phyloP scores from a whole-genome alignment of 495 filamentous ascomycete species.

The Penicillium bovifimosum region DNA sequence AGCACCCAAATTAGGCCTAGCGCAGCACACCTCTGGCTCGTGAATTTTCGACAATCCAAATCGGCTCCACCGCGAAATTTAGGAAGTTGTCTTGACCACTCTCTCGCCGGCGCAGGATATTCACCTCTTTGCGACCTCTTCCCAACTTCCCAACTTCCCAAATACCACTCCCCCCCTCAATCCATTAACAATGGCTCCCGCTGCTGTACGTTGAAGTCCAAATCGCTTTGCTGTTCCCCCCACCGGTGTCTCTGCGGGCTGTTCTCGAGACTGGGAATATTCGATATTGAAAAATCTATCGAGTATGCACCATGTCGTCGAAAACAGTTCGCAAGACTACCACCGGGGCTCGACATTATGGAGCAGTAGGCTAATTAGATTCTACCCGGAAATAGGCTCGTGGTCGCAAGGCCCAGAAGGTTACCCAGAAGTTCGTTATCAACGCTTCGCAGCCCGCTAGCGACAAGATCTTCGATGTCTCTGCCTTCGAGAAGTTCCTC shows the following conservation, averaged over 20 bases:
- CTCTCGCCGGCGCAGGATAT: constrained; percentile 51
- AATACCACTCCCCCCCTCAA: constrained; percentile 20
- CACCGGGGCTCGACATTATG: constrained; percentile 45
- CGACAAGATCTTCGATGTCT: constrained; percentile 99
- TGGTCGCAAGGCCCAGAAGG: constrained; percentile 60
- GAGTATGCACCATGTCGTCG: constrained; percentile 7
- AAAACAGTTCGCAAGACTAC: constrained; percentile 1
- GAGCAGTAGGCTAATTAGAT: constrained; percentile 88
- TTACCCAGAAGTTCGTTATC: constrained; percentile 90
- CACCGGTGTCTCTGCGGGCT: constrained; percentile 8
- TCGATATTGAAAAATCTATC: constrained; percentile 27
- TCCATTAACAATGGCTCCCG: constrained; percentile 48
- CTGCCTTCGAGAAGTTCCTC: constrained; percentile 98
- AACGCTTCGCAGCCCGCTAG: constrained; percentile 93
- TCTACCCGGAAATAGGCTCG: constrained; percentile 36
- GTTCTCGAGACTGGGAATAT: constrained; percentile 1
- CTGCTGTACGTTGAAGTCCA: constrained; percentile 66
- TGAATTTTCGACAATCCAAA: constrained; percentile 16
- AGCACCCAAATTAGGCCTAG: constrained; percentile 24
- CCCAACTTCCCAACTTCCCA: constrained; percentile 16
- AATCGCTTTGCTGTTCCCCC: constrained; percentile 85
- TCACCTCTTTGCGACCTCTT: constrained; percentile 57
- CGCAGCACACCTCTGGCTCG: constrained; percentile 17
- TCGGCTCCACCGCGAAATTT: constrained; percentile 29
- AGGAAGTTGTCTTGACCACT: constrained; percentile 25